Conservation (phyloP, 345 rosid genomes). For the Acer yangbiense region DNA sequence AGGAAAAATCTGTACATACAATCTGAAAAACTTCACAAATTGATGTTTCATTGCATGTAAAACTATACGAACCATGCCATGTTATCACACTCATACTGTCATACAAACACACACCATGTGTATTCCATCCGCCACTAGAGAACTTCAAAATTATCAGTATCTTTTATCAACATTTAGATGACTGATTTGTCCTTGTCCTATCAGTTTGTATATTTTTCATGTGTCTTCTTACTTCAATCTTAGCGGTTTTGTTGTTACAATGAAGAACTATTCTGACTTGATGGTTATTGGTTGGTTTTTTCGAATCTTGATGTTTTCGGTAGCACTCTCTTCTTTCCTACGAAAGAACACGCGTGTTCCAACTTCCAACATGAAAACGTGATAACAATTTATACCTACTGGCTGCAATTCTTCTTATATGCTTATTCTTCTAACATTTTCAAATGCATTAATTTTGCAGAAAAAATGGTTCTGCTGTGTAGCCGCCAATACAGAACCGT, state of each 20-base stretch:
- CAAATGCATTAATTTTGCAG: slow-evolving; percentile 29
- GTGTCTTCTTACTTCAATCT: neutral
- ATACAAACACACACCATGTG: neutral
- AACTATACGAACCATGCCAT: neutral
- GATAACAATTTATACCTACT: neutral
- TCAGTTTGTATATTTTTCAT: neutral
- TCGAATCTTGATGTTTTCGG: neutral
- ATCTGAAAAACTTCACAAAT: neutral
- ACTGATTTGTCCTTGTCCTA: neutral
- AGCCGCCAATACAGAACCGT: slow-evolving; percentile 33
- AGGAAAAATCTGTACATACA: neutral
- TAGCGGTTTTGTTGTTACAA: neutral
- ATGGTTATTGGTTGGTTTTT: neutral
- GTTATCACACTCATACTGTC: too few relatives aligned
- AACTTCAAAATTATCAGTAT: neutral
- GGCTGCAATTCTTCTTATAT: neutral
- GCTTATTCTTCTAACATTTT: slow-evolving; percentile 9
- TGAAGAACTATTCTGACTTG: neutral
- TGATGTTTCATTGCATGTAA: neutral
- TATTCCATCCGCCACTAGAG: neutral
- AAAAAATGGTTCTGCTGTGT: slow-evolving; percentile 58
- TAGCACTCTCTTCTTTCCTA: neutral
- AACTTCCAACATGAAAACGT: neutral
- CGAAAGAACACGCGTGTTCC: neutral
- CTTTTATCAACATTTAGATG: neutral